Conservation (phyloP, 2,329 filamentous ascomycete species). For the Beauveria pseudobassiana region DNA sequence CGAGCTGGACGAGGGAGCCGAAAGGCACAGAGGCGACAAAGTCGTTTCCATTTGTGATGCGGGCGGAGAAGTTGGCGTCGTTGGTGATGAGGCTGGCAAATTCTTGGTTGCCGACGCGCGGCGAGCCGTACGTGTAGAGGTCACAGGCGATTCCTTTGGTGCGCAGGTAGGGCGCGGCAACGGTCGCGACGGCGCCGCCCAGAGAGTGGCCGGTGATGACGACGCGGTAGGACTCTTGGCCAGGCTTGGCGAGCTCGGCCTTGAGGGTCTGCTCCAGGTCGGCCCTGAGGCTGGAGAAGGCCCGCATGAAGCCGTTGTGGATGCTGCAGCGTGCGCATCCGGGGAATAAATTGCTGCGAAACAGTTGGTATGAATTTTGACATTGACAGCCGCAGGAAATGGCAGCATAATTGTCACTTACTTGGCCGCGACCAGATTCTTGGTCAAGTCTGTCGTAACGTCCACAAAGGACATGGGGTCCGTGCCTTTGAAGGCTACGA, state of each 20-base stretch:
- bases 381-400: neutral
- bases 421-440: neutral
- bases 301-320: neutral
- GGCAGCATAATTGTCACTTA: neutral
- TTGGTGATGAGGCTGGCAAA: constrained; percentile 44
- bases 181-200: constrained; percentile 55
- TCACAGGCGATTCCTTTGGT: constrained; percentile 37
- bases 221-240: constrained; percentile 37
- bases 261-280: neutral
- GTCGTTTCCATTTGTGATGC: neutral
- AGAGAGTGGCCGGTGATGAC: constrained; percentile 60
- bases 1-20: neutral
- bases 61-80: neutral
- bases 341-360: neutral
- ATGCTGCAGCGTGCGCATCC: neutral
- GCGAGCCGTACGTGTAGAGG: constrained; percentile 60
- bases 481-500: neutral
- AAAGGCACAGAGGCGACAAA: neutral
- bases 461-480: neutral
- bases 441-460: neutral
- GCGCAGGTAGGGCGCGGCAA: constrained; percentile 52
- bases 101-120: constrained; percentile 54
- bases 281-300: neutral
- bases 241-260: neutral
- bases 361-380: neutral